Conservation (phyloP, 257 asterid genomes). For the Solanum clarkiae region DNA sequence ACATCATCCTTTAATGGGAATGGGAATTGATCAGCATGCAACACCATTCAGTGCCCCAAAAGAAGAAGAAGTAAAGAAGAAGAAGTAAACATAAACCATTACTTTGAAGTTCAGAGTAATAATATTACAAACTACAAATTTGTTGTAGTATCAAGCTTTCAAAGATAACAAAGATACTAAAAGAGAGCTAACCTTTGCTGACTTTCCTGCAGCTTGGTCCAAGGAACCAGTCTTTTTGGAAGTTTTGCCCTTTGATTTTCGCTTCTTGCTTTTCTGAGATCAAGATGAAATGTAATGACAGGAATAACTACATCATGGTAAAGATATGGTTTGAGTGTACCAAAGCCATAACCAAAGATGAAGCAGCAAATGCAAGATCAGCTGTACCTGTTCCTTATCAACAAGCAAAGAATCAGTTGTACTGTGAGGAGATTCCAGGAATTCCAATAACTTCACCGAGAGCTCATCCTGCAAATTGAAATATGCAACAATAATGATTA, state of each 20-base stretch:
- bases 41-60: background rate
- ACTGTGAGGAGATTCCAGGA: conserved; percentile 86
- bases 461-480: conserved; percentile 64
- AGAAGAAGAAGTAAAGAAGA: too few relatives aligned
- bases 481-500: background rate
- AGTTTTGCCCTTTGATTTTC: conserved; percentile 25
- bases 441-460: conserved; percentile 51
- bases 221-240: conserved; percentile 37
- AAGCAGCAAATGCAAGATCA: background rate
- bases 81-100: background rate
- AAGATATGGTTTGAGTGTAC: background rate
- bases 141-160: background rate
- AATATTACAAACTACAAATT: background rate
- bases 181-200: conserved; percentile 36
- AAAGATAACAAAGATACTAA: background rate
- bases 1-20: background rate
- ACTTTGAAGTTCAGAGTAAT: background rate
- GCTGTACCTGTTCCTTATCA: conserved; percentile 53
- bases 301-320: background rate
- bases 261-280: conserved; percentile 42
- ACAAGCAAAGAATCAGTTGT: conserved; percentile 75
- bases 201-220: conserved; percentile 21
- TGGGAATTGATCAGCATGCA: background rate
- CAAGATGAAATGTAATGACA: background rate
- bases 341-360: background rate